These are phyloP conservation scores for Geotrichum siamense DNA, from an alignment of 1,139 yeast species.

Conservation along the genomic window DNA sequence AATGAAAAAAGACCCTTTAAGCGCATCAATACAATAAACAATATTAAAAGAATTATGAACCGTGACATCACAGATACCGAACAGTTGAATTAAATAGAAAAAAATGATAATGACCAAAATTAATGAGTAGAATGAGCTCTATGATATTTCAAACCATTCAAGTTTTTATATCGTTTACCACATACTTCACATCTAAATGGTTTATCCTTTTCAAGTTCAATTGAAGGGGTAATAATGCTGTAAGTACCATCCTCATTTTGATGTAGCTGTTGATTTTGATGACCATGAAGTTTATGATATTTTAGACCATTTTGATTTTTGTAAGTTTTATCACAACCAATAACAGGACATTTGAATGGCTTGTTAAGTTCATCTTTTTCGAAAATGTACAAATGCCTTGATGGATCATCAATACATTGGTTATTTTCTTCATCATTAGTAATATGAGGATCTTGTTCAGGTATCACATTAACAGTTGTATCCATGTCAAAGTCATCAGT, in stretches of 20 bases:
- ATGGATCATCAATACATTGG: conserved; percentile 63
- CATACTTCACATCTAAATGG: conserved; percentile 98
- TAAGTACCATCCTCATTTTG: conserved; percentile 91
- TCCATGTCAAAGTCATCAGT: conserved; percentile 16
- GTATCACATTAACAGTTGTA: conserved; percentile 28
- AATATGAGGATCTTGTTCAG: conserved; percentile 36
- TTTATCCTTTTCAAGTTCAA: conserved; percentile 91
- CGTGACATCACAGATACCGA: no score
- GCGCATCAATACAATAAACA: no score
- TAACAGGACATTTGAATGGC: conserved; percentile 96
- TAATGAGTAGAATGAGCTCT: conserved; percentile 95
- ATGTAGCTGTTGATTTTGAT: conserved; percentile 86
- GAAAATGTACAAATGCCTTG: conserved; percentile 84
- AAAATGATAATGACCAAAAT: conserved; percentile 16
- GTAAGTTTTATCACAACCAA: conserved; percentile 95
- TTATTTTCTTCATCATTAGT: conserved; percentile 22
- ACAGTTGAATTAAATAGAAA: no score
- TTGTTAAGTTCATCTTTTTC: conserved; percentile 79
- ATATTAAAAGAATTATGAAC: no score
- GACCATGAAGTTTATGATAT: conserved; percentile 94
- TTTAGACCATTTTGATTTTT: conserved; percentile 96
- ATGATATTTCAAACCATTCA: conserved; percentile 94
- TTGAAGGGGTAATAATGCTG: conserved; percentile 87
- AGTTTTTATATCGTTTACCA: conserved; percentile 91
- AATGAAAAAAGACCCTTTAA: no score